A percentile compares a stretch with the other conserved stretches of the same genome.
phyloP scores from a whole-genome alignment of 441 rosid species.

The Populus hybrid region DNA sequence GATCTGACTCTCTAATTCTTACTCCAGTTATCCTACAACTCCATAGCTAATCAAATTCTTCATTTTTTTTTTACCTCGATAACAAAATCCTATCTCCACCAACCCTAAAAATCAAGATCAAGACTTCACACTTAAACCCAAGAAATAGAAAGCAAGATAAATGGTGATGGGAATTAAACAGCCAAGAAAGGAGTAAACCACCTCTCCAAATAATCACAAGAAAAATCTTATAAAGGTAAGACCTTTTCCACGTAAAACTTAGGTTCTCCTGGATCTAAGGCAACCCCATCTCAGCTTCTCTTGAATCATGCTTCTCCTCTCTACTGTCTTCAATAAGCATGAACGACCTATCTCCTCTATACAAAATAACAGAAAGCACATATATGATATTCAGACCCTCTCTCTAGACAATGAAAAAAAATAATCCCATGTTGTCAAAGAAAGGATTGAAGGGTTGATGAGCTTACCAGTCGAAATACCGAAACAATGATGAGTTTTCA shows the following conservation, averaged over 20 bases:
- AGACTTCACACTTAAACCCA: slow-evolving; percentile 32
- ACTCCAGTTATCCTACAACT: slow-evolving; percentile 18
- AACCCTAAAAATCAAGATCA: slow-evolving; percentile 35
- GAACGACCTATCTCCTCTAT: slow-evolving; percentile 19
- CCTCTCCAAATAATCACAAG: slow-evolving; percentile 37
- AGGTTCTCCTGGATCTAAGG: slow-evolving; percentile 51
- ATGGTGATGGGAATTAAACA: slow-evolving; percentile 32
- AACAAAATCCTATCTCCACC: slow-evolving; percentile 33
- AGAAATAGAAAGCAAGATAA: slow-evolving; percentile 28
- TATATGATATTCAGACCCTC: not conserved
- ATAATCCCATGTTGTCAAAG: not conserved
- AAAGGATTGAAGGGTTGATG: not conserved
- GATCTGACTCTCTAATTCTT: slow-evolving; percentile 35
- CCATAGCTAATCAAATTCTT: slow-evolving; percentile 26
- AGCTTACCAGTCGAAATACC: not conserved
- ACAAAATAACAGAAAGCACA: slow-evolving; percentile 1
- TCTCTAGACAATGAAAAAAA: not conserved
- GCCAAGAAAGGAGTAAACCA: slow-evolving; percentile 34
- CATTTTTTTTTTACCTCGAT: not conserved
- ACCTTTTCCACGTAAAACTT: slow-evolving; percentile 30
- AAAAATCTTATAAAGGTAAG: slow-evolving; percentile 37
- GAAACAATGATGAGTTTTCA: not conserved
- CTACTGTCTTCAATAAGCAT: not conserved
- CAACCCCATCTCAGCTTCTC: slow-evolving; percentile 38
- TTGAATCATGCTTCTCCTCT: slow-evolving; percentile 10